Evolutionary conservation across 2,329 filamentous ascomycete species (phyloP).

Genomic region (Emydomyces testavorans): DNA sequence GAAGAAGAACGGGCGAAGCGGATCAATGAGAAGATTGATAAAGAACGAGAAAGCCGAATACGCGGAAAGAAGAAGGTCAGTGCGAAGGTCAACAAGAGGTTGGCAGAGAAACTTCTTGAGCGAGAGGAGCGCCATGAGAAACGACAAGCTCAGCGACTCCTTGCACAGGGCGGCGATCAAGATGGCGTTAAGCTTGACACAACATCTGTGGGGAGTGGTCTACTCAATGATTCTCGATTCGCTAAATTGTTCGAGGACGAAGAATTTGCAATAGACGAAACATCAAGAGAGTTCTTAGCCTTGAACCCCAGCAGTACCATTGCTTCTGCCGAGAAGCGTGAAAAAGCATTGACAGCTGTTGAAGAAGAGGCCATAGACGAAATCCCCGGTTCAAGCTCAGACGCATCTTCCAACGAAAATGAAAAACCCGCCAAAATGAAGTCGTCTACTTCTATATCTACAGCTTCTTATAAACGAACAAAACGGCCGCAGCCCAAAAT

Average conservation of each 20-base stretch:
- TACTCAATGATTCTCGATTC: conserved; percentile 81
- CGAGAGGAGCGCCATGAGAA: conserved; percentile 46
- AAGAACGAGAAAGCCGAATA: conserved; percentile 90
- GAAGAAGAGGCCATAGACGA: conserved; percentile 50
- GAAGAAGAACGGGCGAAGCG: conserved; percentile 85
- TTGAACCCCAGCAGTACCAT: conserved; percentile 74
- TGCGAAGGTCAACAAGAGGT: conserved; percentile 71
- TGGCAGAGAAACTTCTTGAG: conserved; percentile 52
- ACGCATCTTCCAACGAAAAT: conserved; percentile 27
- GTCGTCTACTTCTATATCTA: conserved; percentile 40
- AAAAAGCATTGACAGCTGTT: conserved; percentile 48
- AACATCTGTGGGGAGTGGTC: conserved; percentile 30
- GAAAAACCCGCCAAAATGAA: conserved; percentile 22
- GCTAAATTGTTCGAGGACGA: conserved; percentile 79
- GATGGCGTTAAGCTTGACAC: conserved; percentile 25
- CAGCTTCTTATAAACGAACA: conserved; percentile 43
- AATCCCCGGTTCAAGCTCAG: conserved; percentile 33
- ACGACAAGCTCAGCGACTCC: conserved; percentile 33
- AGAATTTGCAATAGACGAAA: conserved; percentile 86
- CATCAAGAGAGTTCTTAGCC: conserved; percentile 69
- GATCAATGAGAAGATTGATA: conserved; percentile 89
- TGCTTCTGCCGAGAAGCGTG: conserved; percentile 24
- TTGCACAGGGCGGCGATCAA: conserved; percentile 49
- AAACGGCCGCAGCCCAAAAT: conserved; percentile 43
- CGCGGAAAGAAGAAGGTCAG: conserved; percentile 83